Evolutionary conservation across 2,329 filamentous ascomycete species (phyloP).

Genomic region (Aspergillus oerlinghausenensis): DNA sequence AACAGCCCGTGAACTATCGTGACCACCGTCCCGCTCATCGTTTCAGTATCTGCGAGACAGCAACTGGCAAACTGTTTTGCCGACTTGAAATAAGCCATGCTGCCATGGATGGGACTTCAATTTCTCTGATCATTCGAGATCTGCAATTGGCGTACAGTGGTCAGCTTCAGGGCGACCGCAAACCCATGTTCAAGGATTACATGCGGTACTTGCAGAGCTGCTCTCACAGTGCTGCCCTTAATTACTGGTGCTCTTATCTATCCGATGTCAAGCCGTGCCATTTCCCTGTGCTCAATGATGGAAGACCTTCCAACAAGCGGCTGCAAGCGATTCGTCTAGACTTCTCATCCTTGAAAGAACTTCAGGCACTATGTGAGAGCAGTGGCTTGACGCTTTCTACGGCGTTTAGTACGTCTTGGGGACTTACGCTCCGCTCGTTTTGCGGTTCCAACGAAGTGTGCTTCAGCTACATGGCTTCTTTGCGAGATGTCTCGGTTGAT

Average conservation of each 20-base stretch:
- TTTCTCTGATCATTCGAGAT: conserved; percentile 46
- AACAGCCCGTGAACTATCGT: conserved; percentile 23
- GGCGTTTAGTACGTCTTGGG: conserved; percentile 68
- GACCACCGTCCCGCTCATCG: conserved; percentile 39
- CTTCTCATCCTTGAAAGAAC: conserved; percentile 22
- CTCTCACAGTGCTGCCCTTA: conserved; percentile 23
- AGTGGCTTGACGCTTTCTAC: conserved; percentile 47
- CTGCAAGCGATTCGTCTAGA: conserved; percentile 29
- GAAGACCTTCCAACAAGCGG: conserved; percentile 15
- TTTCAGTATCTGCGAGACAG: conserved; percentile 43
- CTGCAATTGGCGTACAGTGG: conserved; percentile 44
- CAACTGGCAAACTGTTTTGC: conserved; percentile 35
- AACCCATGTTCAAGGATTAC: conserved; percentile 33
- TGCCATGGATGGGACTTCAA: conserved; percentile 49
- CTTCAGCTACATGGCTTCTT: conserved; percentile 44
- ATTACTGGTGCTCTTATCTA: conserved; percentile 38
- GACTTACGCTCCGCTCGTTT: conserved; percentile 55
- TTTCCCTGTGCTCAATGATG: conserved; percentile 34
- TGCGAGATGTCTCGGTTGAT: conserved; percentile 39
- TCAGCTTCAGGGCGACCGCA: conserved; percentile 33
- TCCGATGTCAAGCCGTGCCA: conserved; percentile 30
- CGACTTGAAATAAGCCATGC: conserved; percentile 50
- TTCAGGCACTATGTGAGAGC: conserved; percentile 39
- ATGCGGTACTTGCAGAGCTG: conserved; percentile 27
- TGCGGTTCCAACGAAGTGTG: conserved; percentile 67